phyloP scores from a whole-genome alignment of 768 basidiomycete genomes.

The Brasilioporus rufonigricans region DNA sequence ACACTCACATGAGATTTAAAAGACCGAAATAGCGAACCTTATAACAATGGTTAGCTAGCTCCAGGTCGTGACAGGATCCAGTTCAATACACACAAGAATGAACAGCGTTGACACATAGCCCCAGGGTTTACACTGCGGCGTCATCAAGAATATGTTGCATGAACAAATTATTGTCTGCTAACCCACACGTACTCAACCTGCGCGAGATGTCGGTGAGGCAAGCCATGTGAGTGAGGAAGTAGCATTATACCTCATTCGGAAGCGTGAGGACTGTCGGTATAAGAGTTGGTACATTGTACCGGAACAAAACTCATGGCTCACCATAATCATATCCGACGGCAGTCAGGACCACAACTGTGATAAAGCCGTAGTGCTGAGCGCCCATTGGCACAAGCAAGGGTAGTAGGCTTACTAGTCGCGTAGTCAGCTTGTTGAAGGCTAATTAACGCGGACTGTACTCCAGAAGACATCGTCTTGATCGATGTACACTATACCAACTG shows the following conservation, averaged over 20 bases:
- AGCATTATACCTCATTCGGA: neutral
- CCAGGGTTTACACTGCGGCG: neutral
- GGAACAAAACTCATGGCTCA: neutral
- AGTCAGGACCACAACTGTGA: neutral
- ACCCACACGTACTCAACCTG: neutral
- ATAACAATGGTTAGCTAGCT: too few relatives aligned
- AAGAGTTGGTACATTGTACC: neutral
- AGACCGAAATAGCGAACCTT: conserved; percentile 10
- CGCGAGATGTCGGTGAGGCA: neutral
- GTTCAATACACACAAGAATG: neutral
- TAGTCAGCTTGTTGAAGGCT: too few relatives aligned
- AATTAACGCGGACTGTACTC: too few relatives aligned
- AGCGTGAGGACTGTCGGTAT: neutral
- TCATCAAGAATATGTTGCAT: neutral
- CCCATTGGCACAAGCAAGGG: too few relatives aligned
- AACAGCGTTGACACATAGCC: neutral
- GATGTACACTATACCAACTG: too few relatives aligned
- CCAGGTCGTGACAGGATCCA: neutral
- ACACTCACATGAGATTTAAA: neutral
- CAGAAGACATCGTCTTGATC: too few relatives aligned
- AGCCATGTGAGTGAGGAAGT: neutral
- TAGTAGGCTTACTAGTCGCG: too few relatives aligned
- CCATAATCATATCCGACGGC: neutral
- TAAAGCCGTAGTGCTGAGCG: too few relatives aligned
- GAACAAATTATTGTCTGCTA: neutral